Conservation (phyloP, 179 eudicot genomes). For the Spinacia oleracea region DNA sequence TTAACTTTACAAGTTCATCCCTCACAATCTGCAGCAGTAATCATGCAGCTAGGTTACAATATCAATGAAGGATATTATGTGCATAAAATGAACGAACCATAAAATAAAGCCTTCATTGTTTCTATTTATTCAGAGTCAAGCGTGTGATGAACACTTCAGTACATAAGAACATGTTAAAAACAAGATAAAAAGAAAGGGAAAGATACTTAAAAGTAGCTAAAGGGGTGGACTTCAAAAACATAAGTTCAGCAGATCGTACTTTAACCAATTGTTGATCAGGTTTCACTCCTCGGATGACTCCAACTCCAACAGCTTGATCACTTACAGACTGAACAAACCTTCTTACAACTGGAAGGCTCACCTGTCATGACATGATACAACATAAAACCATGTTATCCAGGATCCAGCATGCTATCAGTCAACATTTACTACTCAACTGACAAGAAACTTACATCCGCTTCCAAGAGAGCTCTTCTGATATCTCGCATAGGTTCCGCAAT, state of each 20-base stretch:
- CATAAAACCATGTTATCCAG: neutral
- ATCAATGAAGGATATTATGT: neutral
- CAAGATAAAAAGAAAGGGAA: neutral
- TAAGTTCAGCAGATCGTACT: slow-evolving; percentile 42
- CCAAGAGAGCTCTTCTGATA: slow-evolving; percentile 91
- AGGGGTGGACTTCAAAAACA: neutral
- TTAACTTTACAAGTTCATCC: slow-evolving; percentile 87
- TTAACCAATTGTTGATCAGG: slow-evolving; percentile 99
- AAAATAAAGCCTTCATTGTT: neutral
- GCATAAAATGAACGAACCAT: neutral
- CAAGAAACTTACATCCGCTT: slow-evolving; percentile 81
- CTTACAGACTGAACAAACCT: slow-evolving; percentile 93
- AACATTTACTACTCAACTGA: slow-evolving; percentile 3
- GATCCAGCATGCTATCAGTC: neutral
- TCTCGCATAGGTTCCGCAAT: slow-evolving; percentile 97
- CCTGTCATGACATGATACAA: slow-evolving; percentile 45
- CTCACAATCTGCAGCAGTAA: slow-evolving; percentile 67
- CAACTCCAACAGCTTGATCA: slow-evolving; percentile 94
- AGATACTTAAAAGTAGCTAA: neutral
- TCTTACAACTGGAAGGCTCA: slow-evolving; percentile 95
- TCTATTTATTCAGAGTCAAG: neutral
- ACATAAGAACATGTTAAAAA: neutral
- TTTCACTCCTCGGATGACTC: slow-evolving; percentile 73
- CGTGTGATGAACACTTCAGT: neutral
- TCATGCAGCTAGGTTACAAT: slow-evolving; percentile 8